Conservation (phyloP, 1,284 basidiomycete species). For the Xanthoconium separans region DNA sequence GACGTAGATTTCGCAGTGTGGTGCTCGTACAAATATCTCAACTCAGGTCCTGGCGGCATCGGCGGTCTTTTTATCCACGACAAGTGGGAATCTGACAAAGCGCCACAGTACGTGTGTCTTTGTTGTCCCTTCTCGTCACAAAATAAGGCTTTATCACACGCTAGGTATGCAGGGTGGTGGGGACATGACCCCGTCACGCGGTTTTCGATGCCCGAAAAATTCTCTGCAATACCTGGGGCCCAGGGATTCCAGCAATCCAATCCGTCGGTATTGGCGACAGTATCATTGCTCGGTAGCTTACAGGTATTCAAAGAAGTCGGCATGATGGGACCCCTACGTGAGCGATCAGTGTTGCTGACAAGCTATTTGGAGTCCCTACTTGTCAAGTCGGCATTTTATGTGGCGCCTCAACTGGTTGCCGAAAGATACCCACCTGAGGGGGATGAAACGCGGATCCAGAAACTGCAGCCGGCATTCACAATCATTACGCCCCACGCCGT, state of each 20-base stretch:
- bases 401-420: constrained; percentile 42
- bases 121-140: constrained; percentile 15
- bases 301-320: constrained; percentile 78
- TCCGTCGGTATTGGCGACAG: constrained; percentile 79
- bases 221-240: constrained; percentile 85
- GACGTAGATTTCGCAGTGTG: constrained; percentile 95
- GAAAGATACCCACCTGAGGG: constrained; percentile 31
- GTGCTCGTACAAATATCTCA: constrained; percentile 98
- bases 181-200: constrained; percentile 87
- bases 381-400: constrained; percentile 59
- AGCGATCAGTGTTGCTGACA: constrained; percentile 73
- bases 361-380: constrained; percentile 68
- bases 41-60: constrained; percentile 93
- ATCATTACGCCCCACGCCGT: constrained; percentile 81
- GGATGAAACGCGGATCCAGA: constrained; percentile 10
- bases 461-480: constrained; percentile 59
- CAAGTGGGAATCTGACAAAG: constrained; percentile 64
- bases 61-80: constrained; percentile 91
- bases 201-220: constrained; percentile 87
- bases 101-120: constrained; percentile 52
- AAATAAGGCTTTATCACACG: constrained; percentile 5
- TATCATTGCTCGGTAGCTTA: constrained; percentile 79
- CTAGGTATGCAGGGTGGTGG: constrained; percentile 95
- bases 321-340: constrained; percentile 67
- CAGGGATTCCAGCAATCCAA: constrained; percentile 97